A percentile compares a stretch with the other conserved stretches of the same genome.
Evolutionary conservation across 768 basidiomycete species (phyloP).

Genomic region (Leucocoprinus leucothites): DNA sequence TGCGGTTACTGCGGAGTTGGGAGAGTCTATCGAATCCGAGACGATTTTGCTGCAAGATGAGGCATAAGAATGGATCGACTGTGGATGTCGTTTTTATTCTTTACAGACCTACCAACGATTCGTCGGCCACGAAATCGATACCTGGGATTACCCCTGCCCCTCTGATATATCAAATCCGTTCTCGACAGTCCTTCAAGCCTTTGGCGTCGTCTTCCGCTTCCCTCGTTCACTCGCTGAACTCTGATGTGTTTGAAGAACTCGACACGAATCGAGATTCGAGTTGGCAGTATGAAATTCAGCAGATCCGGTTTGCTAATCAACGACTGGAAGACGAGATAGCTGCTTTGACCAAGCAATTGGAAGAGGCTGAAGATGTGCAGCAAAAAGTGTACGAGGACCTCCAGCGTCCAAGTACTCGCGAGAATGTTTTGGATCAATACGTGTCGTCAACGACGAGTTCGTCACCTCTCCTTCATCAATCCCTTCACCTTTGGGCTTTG

Average conservation of each 20-base stretch:
- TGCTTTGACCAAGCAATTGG: constrained; percentile 24
- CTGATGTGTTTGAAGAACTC: constrained; percentile 35
- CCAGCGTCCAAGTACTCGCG: background rate
- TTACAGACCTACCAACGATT: constrained; percentile 24
- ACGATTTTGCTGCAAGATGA: constrained; percentile 10
- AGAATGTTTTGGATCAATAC: background rate
- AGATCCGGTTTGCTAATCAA: constrained; percentile 71
- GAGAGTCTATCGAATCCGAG: background rate
- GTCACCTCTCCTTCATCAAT: background rate
- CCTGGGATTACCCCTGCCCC: constrained; percentile 30
- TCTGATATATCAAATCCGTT: constrained; percentile 36
- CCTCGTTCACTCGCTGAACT: background rate
- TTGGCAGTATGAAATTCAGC: constrained; percentile 93
- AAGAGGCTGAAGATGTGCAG: background rate
- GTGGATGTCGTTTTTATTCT: constrained; percentile 17
- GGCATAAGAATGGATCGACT: constrained; percentile 25
- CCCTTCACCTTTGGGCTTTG: too few species aligned
- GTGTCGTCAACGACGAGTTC: background rate
- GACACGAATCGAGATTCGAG: constrained; percentile 65
- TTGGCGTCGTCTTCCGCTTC: constrained; percentile 20
- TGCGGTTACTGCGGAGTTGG: constrained; percentile 10
- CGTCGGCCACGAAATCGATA: constrained; percentile 7
- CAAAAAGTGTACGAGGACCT: background rate
- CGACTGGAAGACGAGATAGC: constrained; percentile 55
- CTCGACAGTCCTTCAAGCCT: constrained; percentile 22